Base-by-base conservation (phyloP, 2,329 filamentous ascomycete genomes). In the Fusarium sp. region DNA sequence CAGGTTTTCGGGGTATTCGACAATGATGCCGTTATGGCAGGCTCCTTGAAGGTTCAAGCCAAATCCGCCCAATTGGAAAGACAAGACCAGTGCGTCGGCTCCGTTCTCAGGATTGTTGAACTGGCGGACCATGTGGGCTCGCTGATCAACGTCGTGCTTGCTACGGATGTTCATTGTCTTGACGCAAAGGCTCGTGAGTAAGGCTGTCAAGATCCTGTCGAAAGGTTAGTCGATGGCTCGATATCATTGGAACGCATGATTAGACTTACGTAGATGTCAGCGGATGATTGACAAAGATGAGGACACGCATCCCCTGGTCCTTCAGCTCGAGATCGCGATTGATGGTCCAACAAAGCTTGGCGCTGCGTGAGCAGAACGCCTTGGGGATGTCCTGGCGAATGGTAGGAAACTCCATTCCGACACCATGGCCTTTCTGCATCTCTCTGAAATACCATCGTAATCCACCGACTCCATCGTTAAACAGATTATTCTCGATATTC, bases 241-340 rank as follows among this genome's bases (percentile, higher is more conserved):
- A 22, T 22, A 22, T 22, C 22, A 22, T 22, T 22, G 22, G 22
- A 22, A 22, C 22, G 22, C 22, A 22, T 22, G 22, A 22, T 22
- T 22, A 22, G 22, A 22, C 22, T 22, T 22, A 22, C 22, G 22
- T 22, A 22, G 22, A 22, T 22, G 22, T 62, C 12, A 62, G 1
- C 0, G 31, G 41, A 5, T 35, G 7, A 3, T 62, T 17, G 3
- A 47, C 41, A 11, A 27, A 56, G 8, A 62, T 9, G 3, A 62
- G 20, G 3, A 62, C 59, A 1, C 41, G 41, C 0, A 56, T 4
- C 3, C 27, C 20, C 0, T 35, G 31, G 8, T 0, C 17, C 2
- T 27, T 29, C 0, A 62, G 41, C 5, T 62, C 49, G 0, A 62
- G 14, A 2, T 41, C 35, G 0, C 50, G 29, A 3, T 41, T 27